These are phyloP conservation scores for Pholiota molesta DNA, from an alignment of 768 basidiomycete species.

Conservation along the genomic window DNA sequence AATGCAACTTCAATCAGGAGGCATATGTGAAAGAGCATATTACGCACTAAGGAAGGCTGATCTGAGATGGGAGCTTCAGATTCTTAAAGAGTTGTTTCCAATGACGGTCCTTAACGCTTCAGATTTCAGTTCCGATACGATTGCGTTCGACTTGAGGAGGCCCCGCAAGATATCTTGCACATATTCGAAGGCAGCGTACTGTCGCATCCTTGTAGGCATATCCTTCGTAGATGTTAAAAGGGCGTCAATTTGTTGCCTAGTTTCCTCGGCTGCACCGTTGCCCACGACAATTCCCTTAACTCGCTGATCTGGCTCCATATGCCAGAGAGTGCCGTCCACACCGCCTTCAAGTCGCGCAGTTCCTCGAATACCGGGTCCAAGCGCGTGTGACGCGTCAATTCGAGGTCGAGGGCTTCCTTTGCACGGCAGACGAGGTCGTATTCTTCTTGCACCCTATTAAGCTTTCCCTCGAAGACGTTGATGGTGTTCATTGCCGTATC, in stretches of 20 bases:
- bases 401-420: slow-evolving; percentile 95
- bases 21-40: not conserved
- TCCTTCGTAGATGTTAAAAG: slow-evolving; percentile 93
- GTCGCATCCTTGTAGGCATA: slow-evolving; percentile 98
- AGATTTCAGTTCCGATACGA: slow-evolving; percentile 94
- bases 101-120: slow-evolving; percentile 97
- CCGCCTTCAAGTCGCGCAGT: slow-evolving; percentile 93
- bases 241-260: slow-evolving; percentile 93
- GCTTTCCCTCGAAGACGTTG: slow-evolving; percentile 91
- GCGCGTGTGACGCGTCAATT: slow-evolving; percentile 86
- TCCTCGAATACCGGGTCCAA: slow-evolving; percentile 96
- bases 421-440: slow-evolving; percentile 95
- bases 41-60: slow-evolving; percentile 73
- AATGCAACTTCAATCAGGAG: slow-evolving; percentile 9
- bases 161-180: slow-evolving; percentile 90
- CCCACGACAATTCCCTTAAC: slow-evolving; percentile 86
- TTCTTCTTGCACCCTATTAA: slow-evolving; percentile 89
- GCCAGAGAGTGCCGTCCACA: slow-evolving; percentile 98
- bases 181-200: slow-evolving; percentile 98
- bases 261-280: slow-evolving; percentile 92
- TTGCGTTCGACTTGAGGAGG: slow-evolving; percentile 84
- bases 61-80: slow-evolving; percentile 72
- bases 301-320: slow-evolving; percentile 95
- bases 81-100: slow-evolving; percentile 98
- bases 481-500: slow-evolving; percentile 97